Conservation (phyloP, 331 rosid species). For the Quercus phellos region DNA sequence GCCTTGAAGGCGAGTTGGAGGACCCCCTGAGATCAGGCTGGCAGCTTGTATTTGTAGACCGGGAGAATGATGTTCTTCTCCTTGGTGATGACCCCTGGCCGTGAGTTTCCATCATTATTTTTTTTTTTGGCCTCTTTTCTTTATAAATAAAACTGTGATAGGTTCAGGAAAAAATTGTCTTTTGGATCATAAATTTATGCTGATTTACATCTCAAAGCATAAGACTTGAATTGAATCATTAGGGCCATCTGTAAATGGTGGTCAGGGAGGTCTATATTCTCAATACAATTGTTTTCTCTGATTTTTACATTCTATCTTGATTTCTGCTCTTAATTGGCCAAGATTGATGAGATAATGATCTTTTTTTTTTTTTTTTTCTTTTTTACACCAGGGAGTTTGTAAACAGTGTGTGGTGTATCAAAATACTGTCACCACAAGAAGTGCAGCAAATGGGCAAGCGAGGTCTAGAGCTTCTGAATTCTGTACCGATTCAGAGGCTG, state of each 20-base stretch:
- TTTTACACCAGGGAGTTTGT: conserved; percentile 70
- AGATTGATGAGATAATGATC: neutral
- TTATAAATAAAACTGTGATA: neutral
- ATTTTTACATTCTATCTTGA: neutral
- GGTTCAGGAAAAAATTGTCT: too few relatives aligned
- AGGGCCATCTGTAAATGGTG: neutral
- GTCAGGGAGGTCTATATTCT: neutral
- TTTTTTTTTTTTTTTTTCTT: neutral
- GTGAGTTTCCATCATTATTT: conserved; percentile 46
- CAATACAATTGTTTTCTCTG: neutral
- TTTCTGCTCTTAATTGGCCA: neutral
- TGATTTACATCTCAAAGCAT: neutral
- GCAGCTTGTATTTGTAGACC: conserved; percentile 99
- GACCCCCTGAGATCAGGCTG: conserved; percentile 99
- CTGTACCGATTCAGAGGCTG: conserved; percentile 70
- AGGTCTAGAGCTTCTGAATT: conserved; percentile 62
- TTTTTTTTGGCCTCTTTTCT: neutral
- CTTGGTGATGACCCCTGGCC: conserved; percentile 97
- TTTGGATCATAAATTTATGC: neutral
- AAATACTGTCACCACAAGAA: conserved; percentile 87
- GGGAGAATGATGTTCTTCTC: conserved; percentile 92
- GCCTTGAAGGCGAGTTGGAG: conserved; percentile 84
- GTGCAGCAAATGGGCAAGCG: conserved; percentile 79
- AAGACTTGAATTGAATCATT: neutral
- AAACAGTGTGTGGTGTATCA: conserved; percentile 79